A percentile compares a stretch with the other conserved stretches of the same genome.
Evolutionary conservation across 441 rosid genomes (phyloP).

Genomic region (Arabidopsis hybrid): DNA sequence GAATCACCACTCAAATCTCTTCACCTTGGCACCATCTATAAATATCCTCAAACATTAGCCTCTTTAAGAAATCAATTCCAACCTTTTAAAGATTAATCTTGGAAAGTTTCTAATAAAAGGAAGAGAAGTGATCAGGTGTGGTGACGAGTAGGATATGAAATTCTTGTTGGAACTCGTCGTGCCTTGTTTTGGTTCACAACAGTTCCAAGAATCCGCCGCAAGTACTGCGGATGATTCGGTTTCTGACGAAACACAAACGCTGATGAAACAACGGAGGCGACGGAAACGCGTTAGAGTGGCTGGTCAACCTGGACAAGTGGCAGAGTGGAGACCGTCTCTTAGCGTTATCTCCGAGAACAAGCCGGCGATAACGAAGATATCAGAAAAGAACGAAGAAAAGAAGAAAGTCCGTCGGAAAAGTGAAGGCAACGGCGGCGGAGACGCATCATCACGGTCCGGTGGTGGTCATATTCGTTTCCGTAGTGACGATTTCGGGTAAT

Average conservation of each 20-base stretch:
- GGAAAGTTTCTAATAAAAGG: background rate
- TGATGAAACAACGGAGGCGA: constrained; percentile 44
- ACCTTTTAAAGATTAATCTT: background rate
- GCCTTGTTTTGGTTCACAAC: constrained; percentile 49
- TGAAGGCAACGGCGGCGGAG: constrained; percentile 14
- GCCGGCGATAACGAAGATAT: constrained; percentile 39
- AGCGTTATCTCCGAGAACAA: constrained; percentile 64
- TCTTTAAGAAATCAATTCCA: background rate
- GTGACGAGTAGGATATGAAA: constrained; percentile 41
- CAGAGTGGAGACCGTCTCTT: constrained; percentile 73
- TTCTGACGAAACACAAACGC: constrained; percentile 45
- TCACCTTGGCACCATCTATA: background rate
- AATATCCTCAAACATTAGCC: constrained; percentile 19
- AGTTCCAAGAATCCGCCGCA: constrained; percentile 29
- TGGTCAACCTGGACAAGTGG: constrained; percentile 29
- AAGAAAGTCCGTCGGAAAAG: constrained; percentile 51
- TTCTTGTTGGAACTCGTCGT: constrained; percentile 40
- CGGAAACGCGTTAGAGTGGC: constrained; percentile 49
- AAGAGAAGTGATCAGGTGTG: constrained; percentile 11
- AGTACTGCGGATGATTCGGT: constrained; percentile 17
- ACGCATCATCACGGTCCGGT: constrained; percentile 32
- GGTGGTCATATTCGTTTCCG: constrained; percentile 48
- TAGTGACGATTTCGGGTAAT: constrained; percentile 55
- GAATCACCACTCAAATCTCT: constrained; percentile 26
- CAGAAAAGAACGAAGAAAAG: constrained; percentile 26